phyloP scores from a whole-genome alignment of 2,329 filamentous ascomycete species.

The Ramularia endophylla region DNA sequence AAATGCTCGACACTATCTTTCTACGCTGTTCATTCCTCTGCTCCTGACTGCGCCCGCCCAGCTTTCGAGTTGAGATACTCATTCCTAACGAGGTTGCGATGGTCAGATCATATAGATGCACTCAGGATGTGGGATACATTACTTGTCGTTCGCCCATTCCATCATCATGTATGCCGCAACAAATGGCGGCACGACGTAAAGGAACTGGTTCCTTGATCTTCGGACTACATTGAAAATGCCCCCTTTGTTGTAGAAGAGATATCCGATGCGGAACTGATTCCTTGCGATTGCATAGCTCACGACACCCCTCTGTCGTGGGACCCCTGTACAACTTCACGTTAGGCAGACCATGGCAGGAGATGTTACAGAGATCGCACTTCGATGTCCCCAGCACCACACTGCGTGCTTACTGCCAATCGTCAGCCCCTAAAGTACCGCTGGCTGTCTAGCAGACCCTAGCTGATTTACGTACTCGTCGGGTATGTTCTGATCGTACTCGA shows the following conservation, averaged over 20 bases:
- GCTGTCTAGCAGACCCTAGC: not conserved
- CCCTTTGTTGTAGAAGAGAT: slow-evolving; percentile 3
- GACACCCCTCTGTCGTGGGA: not conserved
- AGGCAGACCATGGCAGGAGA: not conserved
- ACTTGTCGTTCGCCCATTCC: slow-evolving; percentile 7
- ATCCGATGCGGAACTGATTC: slow-evolving; percentile 3
- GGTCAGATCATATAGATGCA: too few species aligned
- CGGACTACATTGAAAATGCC: slow-evolving; percentile 4
- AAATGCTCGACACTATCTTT: too few species aligned
- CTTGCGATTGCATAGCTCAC: slow-evolving; percentile 5
- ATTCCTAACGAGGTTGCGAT: slow-evolving; percentile 7
- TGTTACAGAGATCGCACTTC: not conserved
- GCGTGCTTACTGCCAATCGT: not conserved
- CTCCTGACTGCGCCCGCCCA: not conserved
- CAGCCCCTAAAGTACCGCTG: too few species aligned
- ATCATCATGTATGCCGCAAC: slow-evolving; percentile 4
- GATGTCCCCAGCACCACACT: slow-evolving; percentile 4
- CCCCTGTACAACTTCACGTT: not conserved
- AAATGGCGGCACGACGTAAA: slow-evolving; percentile 7
- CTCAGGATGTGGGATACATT: too few species aligned
- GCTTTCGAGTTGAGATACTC: slow-evolving; percentile 6
- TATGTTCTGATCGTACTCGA: not conserved
- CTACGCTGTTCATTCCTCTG: too few species aligned
- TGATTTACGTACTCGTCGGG: not conserved
- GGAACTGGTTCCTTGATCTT: slow-evolving; percentile 6